Base-by-base conservation (phyloP, 306 rosid genomes). In the Glycine soja region DNA sequence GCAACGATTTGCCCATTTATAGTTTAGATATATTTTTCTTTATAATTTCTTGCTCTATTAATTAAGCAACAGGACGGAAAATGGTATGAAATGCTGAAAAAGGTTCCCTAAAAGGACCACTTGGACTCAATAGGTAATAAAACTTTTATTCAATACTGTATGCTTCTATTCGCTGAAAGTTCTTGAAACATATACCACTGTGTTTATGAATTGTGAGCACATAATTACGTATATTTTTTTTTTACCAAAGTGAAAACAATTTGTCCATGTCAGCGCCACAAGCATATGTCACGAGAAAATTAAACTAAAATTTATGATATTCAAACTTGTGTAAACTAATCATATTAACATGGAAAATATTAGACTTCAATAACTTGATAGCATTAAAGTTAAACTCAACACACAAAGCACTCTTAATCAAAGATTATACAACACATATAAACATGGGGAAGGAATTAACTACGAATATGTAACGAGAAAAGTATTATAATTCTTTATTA, bases 181-280 rank as follows among this genome's bases (percentile, higher is more conserved):
- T 54, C 73, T 19, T 72, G 10, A 80, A 76, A 15, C 73, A 71
- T 65, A 70, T 72, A 61, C n/a, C 12, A 61, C 38, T 64, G 59
- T 13, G 72, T 70, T 72, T 24, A 24, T 24, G 30, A 24, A 24
- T 24, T 73, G 66, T 50, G 40, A 9, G 64, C 66, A 59, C 10
- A 61, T 48, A 61, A 67, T 66, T 76, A 76, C 51, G 75, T 54
- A 77, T 48, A 77, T 54, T 15, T 51, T 4, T 38, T 78, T 78
- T 18, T 74, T 16, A 70, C 66, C 45, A 10, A 85, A 76, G 1
- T 48, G 52, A 52, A 74, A 61, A 75, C 54, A 76, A 76, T 11
- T 75, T 80, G 83, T 62, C 71, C 15, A 58, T 68, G 67, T 63
- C 47, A 77, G 42, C 80, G 69, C 81, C 73, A 73, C 59, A 46